phyloP scores from a whole-genome alignment of 2,329 filamentous ascomycete genomes.

The Alternaria sp. region DNA sequence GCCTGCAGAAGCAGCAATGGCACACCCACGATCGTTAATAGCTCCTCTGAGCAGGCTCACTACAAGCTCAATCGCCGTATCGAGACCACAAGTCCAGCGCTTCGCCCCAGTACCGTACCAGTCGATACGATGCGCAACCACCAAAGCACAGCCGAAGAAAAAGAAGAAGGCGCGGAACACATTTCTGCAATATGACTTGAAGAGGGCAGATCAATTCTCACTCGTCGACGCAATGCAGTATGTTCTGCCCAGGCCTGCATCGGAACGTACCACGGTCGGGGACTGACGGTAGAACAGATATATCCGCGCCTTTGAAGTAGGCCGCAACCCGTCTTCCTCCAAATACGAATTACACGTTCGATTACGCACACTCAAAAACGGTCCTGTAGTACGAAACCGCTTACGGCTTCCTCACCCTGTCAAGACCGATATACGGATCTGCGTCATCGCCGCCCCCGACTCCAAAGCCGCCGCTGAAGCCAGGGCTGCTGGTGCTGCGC shows the following conservation, averaged over 20 bases:
- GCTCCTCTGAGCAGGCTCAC: constrained; percentile 46
- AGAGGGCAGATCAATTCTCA: constrained; percentile 75
- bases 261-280: not conserved
- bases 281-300: constrained; percentile 66
- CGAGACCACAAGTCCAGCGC: constrained; percentile 31
- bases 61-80: constrained; percentile 29
- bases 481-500: constrained; percentile 76
- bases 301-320: constrained; percentile 91
- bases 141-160: constrained; percentile 55
- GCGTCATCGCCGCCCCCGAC: constrained; percentile 87
- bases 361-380: constrained; percentile 83
- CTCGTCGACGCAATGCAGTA: constrained; percentile 94
- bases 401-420: constrained; percentile 89
- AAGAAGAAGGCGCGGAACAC: constrained; percentile 71
- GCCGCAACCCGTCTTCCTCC: constrained; percentile 72
- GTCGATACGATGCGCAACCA: constrained; percentile 52
- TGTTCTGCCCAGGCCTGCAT: constrained; percentile 25
- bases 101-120: constrained; percentile 43
- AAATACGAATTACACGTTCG: constrained; percentile 93
- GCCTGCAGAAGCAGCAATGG: constrained; percentile 38
- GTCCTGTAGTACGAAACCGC: constrained; percentile 85
- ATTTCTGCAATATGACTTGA: constrained; percentile 70
- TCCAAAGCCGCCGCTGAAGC: constrained; percentile 79
- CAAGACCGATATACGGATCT: constrained; percentile 86
- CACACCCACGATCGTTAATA: constrained; percentile 44